Conservation (phyloP, 306 rosid genomes). For the Prunus campanulata region DNA sequence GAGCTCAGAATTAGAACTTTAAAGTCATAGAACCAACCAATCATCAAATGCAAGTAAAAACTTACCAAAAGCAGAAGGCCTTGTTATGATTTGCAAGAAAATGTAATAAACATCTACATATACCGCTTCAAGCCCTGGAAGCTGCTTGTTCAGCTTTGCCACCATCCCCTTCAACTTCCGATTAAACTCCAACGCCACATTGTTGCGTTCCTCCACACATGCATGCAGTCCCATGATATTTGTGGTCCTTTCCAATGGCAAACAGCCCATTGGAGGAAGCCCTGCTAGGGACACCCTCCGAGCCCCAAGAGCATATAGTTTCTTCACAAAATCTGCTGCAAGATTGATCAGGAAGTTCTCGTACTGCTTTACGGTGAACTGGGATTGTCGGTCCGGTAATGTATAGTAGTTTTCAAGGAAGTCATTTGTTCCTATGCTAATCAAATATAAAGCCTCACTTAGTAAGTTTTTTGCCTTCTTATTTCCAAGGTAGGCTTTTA, state of each 20-base stretch:
- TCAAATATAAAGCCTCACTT: slow-evolving; percentile 51
- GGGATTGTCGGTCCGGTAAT: slow-evolving; percentile 28
- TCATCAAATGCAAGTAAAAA: background rate
- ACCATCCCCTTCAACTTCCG: slow-evolving; percentile 43
- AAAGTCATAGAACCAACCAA: no score
- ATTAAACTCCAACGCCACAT: slow-evolving; percentile 53
- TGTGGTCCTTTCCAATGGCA: slow-evolving; percentile 52
- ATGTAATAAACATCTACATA: slow-evolving; percentile 37
- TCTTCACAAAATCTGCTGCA: slow-evolving; percentile 41
- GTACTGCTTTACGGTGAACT: slow-evolving; percentile 38
- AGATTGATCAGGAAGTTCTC: slow-evolving; percentile 46
- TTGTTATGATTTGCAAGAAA: slow-evolving; percentile 25
- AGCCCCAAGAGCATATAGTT: slow-evolving; percentile 50
- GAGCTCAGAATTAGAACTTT: no score
- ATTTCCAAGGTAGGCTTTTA: slow-evolving; percentile 34
- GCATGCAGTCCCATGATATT: slow-evolving; percentile 41
- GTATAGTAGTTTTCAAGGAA: slow-evolving; percentile 57
- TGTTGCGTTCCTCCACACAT: slow-evolving; percentile 40
- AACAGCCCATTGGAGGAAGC: slow-evolving; percentile 64
- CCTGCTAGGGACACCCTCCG: slow-evolving; percentile 58
- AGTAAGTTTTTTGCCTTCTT: slow-evolving; percentile 38
- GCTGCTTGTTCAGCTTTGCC: slow-evolving; percentile 36
- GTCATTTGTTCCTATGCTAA: slow-evolving; percentile 63
- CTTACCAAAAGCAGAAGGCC: slow-evolving; percentile 48
- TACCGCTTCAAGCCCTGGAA: slow-evolving; percentile 38